These are phyloP conservation scores for Hypocrella siamensis DNA, from an alignment of 2,329 filamentous ascomycete species.

Conservation along the genomic window DNA sequence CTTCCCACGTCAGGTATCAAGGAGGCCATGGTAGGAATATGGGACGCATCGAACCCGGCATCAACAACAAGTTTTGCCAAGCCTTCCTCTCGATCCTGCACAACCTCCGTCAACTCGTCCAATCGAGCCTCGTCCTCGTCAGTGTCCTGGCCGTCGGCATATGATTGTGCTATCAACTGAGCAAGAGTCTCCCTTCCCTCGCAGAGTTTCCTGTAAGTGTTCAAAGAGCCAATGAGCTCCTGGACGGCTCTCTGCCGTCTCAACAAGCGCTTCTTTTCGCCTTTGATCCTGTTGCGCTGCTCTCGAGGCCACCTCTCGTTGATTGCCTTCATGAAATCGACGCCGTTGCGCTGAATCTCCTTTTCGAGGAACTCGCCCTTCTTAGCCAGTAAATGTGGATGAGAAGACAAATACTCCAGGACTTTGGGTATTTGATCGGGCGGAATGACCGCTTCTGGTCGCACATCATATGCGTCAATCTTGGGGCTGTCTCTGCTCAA, in stretches of 20 bases:
- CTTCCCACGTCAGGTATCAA: constrained; percentile 5
- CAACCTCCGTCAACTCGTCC: constrained; percentile 28
- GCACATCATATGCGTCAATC: neutral
- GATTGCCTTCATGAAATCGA: constrained; percentile 30
- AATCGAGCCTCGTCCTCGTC: constrained; percentile 33
- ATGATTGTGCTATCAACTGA: constrained; percentile 30
- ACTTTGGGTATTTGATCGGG: constrained; percentile 13
- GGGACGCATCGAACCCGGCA: constrained; percentile 28
- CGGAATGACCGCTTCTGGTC: constrained; percentile 1
- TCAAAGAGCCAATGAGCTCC: constrained; percentile 23
- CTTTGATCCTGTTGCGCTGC: constrained; percentile 29
- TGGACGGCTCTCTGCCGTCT: constrained; percentile 29
- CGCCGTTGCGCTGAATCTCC: constrained; percentile 29
- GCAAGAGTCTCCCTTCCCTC: constrained; percentile 29
- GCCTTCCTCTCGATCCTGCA: constrained; percentile 26
- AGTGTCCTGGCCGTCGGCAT: constrained; percentile 33
- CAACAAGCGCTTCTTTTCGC: constrained; percentile 30
- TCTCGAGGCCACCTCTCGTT: constrained; percentile 28
- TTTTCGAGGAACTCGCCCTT: constrained; percentile 23
- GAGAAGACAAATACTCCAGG: constrained; percentile 14
- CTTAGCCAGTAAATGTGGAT: constrained; percentile 16
- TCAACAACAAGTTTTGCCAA: constrained; percentile 25
- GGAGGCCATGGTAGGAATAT: constrained; percentile 16
- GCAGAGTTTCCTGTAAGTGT: constrained; percentile 24
- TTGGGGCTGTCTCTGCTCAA: constrained; percentile 1